These are phyloP conservation scores for Penicillium salamii DNA, from an alignment of 495 filamentous ascomycete genomes.

Conservation along the genomic window DNA sequence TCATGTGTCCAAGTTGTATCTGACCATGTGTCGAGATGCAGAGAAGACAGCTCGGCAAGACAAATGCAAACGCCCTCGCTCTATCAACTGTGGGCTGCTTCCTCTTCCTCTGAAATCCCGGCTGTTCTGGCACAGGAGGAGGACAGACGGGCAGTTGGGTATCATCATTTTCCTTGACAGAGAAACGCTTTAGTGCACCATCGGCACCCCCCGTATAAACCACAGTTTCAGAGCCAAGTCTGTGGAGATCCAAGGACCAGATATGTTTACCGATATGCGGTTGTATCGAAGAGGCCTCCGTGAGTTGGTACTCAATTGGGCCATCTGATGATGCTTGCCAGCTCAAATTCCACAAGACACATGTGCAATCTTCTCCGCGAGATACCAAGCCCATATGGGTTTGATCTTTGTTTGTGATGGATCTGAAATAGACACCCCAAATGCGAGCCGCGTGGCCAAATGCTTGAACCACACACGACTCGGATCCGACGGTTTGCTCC, in stretches of 20 bases:
- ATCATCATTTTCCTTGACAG: conserved; percentile 12
- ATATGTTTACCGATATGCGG: conserved; percentile 86
- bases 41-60: conserved; percentile 55
- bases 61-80: conserved; percentile 64
- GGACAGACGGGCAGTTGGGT: not conserved
- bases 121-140: not conserved
- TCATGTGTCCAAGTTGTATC: conserved; percentile 49
- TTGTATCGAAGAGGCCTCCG: conserved; percentile 47
- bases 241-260: conserved; percentile 67
- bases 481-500: conserved; percentile 22
- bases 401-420: conserved; percentile 16
- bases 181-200: conserved; percentile 51
- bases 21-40: conserved; percentile 58
- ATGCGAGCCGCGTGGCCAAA: conserved; percentile 90
- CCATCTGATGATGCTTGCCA: conserved; percentile 21
- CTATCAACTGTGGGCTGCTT: conserved; percentile 39
- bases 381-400: conserved; percentile 55
- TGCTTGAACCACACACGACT: conserved; percentile 54
- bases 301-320: conserved; percentile 39
- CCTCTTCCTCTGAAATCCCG: not conserved
- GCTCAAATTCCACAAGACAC: conserved; percentile 64
- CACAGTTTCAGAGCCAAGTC: conserved; percentile 22
- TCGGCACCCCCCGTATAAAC: conserved; percentile 88
- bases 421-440: conserved; percentile 74
- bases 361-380: conserved; percentile 75